A percentile compares a stretch with the other conserved stretches of the same genome.
Conservation (phyloP, 192 early-diverging fungal genomes). For the Dissophora globulifera region DNA sequence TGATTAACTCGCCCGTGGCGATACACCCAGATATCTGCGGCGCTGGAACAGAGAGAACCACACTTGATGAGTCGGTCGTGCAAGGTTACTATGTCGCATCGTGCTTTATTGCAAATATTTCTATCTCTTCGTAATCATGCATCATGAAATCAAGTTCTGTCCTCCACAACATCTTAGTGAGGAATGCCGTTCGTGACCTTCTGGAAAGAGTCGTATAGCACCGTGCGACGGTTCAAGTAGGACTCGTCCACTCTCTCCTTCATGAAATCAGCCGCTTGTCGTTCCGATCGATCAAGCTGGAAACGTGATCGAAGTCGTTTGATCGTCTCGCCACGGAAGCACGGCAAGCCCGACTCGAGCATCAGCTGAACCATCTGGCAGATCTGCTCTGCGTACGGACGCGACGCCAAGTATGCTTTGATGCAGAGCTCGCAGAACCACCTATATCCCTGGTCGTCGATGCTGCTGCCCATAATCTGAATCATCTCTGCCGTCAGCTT, state of each 20-base stretch:
- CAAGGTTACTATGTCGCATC: too few relatives aligned
- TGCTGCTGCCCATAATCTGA: slow-evolving; percentile 93
- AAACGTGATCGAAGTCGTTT: slow-evolving; percentile 86
- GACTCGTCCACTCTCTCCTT: slow-evolving; percentile 86
- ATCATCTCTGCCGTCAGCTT: slow-evolving; percentile 98
- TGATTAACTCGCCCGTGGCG: too few relatives aligned
- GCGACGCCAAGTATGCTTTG: slow-evolving; percentile 88
- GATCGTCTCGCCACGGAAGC: slow-evolving; percentile 97
- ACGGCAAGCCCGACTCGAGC: slow-evolving; percentile 96
- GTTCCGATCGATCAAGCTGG: slow-evolving; percentile 89
- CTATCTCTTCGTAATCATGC: too few relatives aligned
- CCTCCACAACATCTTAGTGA: too few relatives aligned
- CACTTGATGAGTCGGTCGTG: too few relatives aligned
- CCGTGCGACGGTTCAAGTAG: slow-evolving; percentile 92
- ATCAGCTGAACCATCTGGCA: slow-evolving; percentile 90
- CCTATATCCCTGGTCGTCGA: slow-evolving; percentile 81
- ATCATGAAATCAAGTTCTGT: too few relatives aligned
- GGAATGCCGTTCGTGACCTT: slow-evolving; percentile 81
- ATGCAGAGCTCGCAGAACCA: slow-evolving; percentile 92
- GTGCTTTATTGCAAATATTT: too few relatives aligned
- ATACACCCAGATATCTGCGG: too few relatives aligned
- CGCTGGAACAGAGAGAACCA: too few relatives aligned
- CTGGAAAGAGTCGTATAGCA: slow-evolving; percentile 85
- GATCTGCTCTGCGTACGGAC: slow-evolving; percentile 94
- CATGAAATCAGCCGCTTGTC: slow-evolving; percentile 97